Evolutionary conservation across 2,329 filamentous ascomycete species (phyloP), one percentile per base, ranked within the genome.

Genomic region (Coleophoma cylindrospora): DNA sequence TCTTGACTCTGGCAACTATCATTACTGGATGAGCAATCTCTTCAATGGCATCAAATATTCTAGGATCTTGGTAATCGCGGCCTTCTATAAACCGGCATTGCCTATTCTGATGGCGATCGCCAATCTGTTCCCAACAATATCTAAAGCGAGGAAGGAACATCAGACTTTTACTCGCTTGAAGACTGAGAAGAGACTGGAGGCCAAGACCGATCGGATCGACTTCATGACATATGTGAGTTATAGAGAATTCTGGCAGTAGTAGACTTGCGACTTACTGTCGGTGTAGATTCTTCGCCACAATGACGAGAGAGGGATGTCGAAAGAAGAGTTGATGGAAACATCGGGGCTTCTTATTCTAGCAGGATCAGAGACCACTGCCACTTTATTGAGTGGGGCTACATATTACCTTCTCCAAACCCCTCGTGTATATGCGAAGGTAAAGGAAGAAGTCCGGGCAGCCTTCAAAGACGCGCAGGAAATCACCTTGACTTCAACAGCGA

Each of bases 331-430:
- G 14, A 43, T 43, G 15, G 40, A 21, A 27, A 43, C 15, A 14
- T 43, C 40, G 14, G 40, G 22, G 8, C 40, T 43, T 43, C 40
- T 43, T 5, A 43, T 43, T 14, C 61, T 73, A 14, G 74, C 74
- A 7, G 75, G 76, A 3, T 73, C 71, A 3, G 76, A 79, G 56
- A 80, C 76, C 6, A 77, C 74, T 1, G 72, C 75, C 0, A 76
- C 74, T 0, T 61, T 73, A 3, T 63, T 78, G n/a, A 66, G 52
- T 59, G 72, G 54, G 57, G 65, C 53, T n/a, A 63, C 64, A 13
- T 77, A 67, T 52, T 59, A 72, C 4, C 61, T 78, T 8, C 58
- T 73, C 2, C 10, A 43, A 10, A 43, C 14, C 12, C 40, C 40
- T 13, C 10, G 17, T 1, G 40, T 14, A 3, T 27, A 21, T 19